Evolutionary conservation across 495 filamentous ascomycete species (phyloP), one percentile per base, ranked within the genome.

Genomic region (Aspergillus heteromorphus): DNA sequence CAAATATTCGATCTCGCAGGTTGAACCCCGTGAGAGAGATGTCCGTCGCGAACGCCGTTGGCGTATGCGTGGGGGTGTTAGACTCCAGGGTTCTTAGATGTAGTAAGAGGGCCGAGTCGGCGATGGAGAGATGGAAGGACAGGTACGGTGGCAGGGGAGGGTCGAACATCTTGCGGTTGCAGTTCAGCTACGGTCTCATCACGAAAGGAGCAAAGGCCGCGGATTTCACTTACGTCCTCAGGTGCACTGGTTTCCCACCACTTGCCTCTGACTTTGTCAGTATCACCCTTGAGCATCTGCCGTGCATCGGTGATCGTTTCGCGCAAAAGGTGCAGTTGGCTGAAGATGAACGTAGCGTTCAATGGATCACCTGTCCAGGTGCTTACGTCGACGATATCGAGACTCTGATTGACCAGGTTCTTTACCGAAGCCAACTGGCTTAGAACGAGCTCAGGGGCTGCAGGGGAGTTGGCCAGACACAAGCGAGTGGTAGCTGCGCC

Each of bases 321-420:
- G 40, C 84, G 76, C 36, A 97, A 78, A 31, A 96, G 77, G 30
- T 82, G 85, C 40, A 96, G 75, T 68, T 95, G 90, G 38, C 87
- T 81, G 29, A 87, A 82, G 47, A 96, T 88, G 65, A 92, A 92
- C 40, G 79, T 63, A 4, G 79, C 75, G 65, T 82, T 74, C 50
- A 74, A 70, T 43, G 74, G 67, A 64, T 85, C 74, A 29, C 83
- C 76, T 30, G 84, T 86, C 71, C 81, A 86, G 18, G 83, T 81
- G 51, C 86, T 88, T 19, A 92, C 82, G 62, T 87, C 83, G 17
- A 95, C 80, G 53, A 92, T 79, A 65, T 91, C 89, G 48, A 96
- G 79, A 30, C 84, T 81, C 55, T 86, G 79, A 51, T 87, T 88
- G 55, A 97, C 85, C n/a, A 88, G 75, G 20, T 83, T 79, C 42